A percentile compares a stretch with the other conserved stretches of the same genome.
These are phyloP conservation scores for Starmera quercuum DNA, from an alignment of 805 yeast species.

Conservation along the genomic window DNA sequence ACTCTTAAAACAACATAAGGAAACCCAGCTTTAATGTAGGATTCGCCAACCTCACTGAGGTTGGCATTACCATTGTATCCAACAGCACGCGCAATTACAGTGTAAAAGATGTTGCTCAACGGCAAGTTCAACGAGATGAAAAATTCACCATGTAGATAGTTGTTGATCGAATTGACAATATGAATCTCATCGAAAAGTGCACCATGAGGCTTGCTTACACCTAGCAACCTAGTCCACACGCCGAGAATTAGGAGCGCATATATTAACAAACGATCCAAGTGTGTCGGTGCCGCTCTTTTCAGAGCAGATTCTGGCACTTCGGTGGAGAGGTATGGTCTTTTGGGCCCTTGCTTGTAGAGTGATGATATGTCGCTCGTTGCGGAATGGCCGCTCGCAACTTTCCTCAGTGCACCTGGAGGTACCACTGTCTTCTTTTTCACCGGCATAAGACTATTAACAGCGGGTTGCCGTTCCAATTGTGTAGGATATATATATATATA, in stretches of 20 bases:
- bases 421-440: conserved; percentile 7
- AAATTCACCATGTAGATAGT: conserved; percentile 49
- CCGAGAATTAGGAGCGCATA: conserved; percentile 12
- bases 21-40: conserved; percentile 16
- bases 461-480: no score
- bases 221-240: conserved; percentile 23
- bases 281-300: conserved; percentile 6
- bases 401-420: not conserved
- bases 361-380: conserved; percentile 12
- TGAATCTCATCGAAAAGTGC: conserved; percentile 44
- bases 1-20: conserved; percentile 51
- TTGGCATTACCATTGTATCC: conserved; percentile 39
- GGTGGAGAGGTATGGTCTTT: conserved; percentile 24
- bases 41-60: conserved; percentile 10
- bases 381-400: no score
- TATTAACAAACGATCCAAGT: conserved; percentile 17
- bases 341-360: conserved; percentile 24
- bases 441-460: no score
- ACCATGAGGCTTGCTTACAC: conserved; percentile 26
- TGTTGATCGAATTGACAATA: conserved; percentile 29
- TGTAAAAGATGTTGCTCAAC: conserved; percentile 51
- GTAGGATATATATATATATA: no score
- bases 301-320: conserved; percentile 11
- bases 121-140: conserved; percentile 75
- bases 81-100: conserved; percentile 40